A percentile compares a stretch with the other conserved stretches of the same genome.
These are phyloP conservation scores for Pseudonitzschia pungens DNA, from an alignment of 108 stramenopile genomes.

Conservation along the genomic window DNA sequence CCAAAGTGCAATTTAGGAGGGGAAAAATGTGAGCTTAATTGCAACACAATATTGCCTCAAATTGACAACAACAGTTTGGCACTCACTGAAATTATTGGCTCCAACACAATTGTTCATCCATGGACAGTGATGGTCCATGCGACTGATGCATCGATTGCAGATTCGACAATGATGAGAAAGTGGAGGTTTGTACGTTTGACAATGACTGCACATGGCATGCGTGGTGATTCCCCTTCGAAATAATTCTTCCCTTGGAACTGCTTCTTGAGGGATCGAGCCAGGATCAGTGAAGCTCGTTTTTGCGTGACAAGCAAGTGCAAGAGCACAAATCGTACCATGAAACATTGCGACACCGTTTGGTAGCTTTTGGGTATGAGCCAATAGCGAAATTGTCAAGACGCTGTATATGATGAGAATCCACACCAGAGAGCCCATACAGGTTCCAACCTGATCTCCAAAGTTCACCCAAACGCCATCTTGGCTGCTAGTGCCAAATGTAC, in stretches of 20 bases:
- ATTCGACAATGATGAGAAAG: constrained; percentile 93
- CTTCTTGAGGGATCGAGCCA: constrained; percentile 77
- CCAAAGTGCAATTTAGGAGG: not conserved
- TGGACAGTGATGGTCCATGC: constrained; percentile 88
- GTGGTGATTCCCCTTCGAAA: constrained; percentile 37
- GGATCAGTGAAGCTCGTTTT: constrained; percentile 93
- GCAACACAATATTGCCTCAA: not conserved
- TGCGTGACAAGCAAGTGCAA: constrained; percentile 83
- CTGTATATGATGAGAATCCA: constrained; percentile 73
- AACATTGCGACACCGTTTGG: constrained; percentile 41
- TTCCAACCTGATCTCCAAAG: constrained; percentile 68
- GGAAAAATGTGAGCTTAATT: not conserved
- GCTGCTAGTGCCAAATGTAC: constrained; percentile 63
- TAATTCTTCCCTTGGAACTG: constrained; percentile 56
- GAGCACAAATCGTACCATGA: constrained; percentile 53
- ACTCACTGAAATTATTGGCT: constrained; percentile 70
- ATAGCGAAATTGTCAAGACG: constrained; percentile 61
- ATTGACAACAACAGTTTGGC: not conserved
- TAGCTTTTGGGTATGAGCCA: constrained; percentile 60
- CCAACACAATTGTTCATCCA: constrained; percentile 99
- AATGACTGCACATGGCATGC: constrained; percentile 78
- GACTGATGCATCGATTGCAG: constrained; percentile 91
- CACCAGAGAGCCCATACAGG: constrained; percentile 73
- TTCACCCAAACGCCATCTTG: constrained; percentile 84
- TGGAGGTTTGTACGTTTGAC: constrained; percentile 92